A percentile compares a stretch with the other conserved stretches of the same genome.
These are phyloP conservation scores for Annona cherimola DNA, from an alignment of 164 flowering plant species.

Conservation along the genomic window DNA sequence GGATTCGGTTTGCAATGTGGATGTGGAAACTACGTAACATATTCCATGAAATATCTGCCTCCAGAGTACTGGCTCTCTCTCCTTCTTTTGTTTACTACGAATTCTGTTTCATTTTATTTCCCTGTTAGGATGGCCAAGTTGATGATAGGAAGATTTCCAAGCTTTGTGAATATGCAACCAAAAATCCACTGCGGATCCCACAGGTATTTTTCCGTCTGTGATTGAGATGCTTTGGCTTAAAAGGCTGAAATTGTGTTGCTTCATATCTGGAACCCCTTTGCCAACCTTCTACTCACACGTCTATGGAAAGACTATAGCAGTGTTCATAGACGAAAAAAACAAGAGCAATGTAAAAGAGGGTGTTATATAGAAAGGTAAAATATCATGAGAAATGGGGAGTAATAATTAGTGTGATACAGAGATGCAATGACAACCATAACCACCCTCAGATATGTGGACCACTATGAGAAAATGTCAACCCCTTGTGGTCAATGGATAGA, in stretches of 20 bases:
- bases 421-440: neutral
- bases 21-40: neutral
- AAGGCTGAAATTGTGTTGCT: neutral
- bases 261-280: neutral
- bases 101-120: neutral
- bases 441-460: neutral
- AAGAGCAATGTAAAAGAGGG: neutral
- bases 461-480: too few relatives aligned
- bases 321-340: neutral
- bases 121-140: slow-evolving; percentile 59
- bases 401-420: neutral
- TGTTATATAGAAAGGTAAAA: neutral
- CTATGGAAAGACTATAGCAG: neutral
- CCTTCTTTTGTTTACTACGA: neutral
- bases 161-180: slow-evolving; percentile 78
- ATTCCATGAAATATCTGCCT: neutral
- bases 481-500: too few relatives aligned
- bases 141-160: slow-evolving; percentile 78
- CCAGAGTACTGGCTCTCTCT: neutral
- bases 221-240: neutral
- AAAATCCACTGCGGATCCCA: slow-evolving; percentile 74
- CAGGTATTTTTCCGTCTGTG: slow-evolving; percentile 34
- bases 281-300: neutral
- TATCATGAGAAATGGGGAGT: neutral
- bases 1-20: neutral